Evolutionary conservation across 2,329 filamentous ascomycete genomes (phyloP).

Genomic region (Karstenula rhodostoma): DNA sequence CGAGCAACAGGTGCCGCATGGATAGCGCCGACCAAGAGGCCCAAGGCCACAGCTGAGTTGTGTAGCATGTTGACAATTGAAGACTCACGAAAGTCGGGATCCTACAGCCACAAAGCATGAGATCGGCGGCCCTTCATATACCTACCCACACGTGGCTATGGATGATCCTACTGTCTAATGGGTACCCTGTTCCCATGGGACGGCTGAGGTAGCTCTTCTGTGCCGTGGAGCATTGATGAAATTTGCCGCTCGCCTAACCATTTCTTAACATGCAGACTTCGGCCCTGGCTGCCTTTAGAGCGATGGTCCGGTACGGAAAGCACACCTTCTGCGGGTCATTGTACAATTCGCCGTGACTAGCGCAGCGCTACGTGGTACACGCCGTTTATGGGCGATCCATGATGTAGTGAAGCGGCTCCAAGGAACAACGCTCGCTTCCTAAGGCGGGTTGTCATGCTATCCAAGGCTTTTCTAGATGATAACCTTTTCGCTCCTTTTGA

Average conservation of each 20-base stretch:
- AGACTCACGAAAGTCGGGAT: not conserved
- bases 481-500: not conserved
- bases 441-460: not conserved
- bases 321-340: not conserved
- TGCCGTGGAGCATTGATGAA: not conserved
- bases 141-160: not conserved
- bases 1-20: not conserved
- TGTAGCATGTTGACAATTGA: constrained; percentile 4
- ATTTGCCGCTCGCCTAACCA: not conserved
- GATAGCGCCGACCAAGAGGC: not conserved
- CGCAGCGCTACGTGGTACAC: not conserved
- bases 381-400: not conserved
- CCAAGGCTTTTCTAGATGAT: not conserved
- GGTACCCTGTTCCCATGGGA: not conserved
- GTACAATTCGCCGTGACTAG: not conserved
- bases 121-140: constrained; percentile 10
- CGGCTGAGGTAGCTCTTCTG: not conserved
- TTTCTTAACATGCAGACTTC: not conserved
- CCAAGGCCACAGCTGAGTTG: constrained; percentile 4
- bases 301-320: not conserved
- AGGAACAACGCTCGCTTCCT: not conserved
- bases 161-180: not conserved
- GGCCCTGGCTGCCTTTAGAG: not conserved
- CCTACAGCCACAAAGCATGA: not conserved
- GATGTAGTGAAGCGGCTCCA: not conserved